Evolutionary conservation across 2,329 filamentous ascomycete genomes (phyloP), one percentile per base, ranked within the genome.

Genomic region (Venturia aucupariae): DNA sequence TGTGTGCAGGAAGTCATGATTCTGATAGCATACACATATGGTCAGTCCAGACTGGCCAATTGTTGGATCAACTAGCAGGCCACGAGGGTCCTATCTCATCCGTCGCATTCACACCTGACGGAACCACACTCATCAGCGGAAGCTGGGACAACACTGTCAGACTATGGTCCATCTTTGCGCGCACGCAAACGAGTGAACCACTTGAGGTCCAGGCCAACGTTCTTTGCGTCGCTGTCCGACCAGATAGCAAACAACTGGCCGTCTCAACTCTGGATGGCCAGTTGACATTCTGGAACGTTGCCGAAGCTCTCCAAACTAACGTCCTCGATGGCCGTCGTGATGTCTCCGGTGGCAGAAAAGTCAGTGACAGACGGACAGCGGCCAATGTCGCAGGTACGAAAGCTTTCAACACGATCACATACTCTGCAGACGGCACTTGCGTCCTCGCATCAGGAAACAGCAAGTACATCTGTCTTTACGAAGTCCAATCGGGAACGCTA

Each of bases 381-480:
- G 94, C 94, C 57, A 97, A 96, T 71, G 88, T 89, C 2, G 84
- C 91, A 1, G 91, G 91, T 44, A 96, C 90, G 51, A 99, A 99
- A 75, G 89, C 86, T 68, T 99, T 96, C 78, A 88, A 84, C 71
- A 89, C 89, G 7, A 90, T 99, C 68, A 86, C 85, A 63, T 99
- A 97, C 78, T 96, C 92, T 73, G 89, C 90, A 1, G 94, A 99
- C 72, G 94, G 94, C 15, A 90, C 86, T 67, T 97, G 94, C 70
- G 81, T 99, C 13, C 80, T 99, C 48, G 94, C 93, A 0, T 92
- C 86, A 60, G 94, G 94, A 39, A 96, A 94, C 80, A 97, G 92
- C 86, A 99, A 99, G 78, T 97, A 96, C 75, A 97, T 99, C 62
- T 97, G 94, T 73, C 77, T 99, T 65, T 99, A 99, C 77, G 93